These are phyloP conservation scores for Verticillium tricorpus DNA, from an alignment of 2,329 filamentous ascomycete genomes.

Conservation along the genomic window DNA sequence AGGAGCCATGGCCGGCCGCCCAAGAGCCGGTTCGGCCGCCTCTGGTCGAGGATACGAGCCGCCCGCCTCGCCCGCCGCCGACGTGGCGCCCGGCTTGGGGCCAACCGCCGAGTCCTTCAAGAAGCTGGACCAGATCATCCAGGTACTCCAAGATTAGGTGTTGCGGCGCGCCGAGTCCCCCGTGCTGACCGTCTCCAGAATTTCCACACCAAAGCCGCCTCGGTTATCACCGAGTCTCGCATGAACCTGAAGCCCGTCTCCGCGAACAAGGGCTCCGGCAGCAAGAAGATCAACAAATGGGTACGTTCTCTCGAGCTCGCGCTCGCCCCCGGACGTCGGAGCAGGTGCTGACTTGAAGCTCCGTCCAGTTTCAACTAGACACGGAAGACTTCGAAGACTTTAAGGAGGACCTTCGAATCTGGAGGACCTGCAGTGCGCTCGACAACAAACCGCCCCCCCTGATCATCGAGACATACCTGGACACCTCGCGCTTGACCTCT, in stretches of 20 bases:
- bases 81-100: conserved; percentile 35
- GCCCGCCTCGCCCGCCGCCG: conserved; percentile 43
- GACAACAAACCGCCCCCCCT: conserved; percentile 76
- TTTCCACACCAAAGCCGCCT: conserved; percentile 82
- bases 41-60: conserved; percentile 29
- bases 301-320: conserved; percentile 43
- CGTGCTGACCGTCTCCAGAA: conserved; percentile 54
- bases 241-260: conserved; percentile 61
- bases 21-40: conserved; percentile 39
- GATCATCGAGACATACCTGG: conserved; percentile 86
- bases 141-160: conserved; percentile 47
- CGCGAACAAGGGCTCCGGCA: conserved; percentile 38
- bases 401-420: conserved; percentile 71
- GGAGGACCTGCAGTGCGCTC: conserved; percentile 75
- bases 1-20: conserved; percentile 32
- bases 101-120: conserved; percentile 63
- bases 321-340: background rate
- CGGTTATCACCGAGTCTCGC: conserved; percentile 77
- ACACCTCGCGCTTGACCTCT: conserved; percentile 71
- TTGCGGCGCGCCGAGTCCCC: background rate
- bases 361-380: conserved; percentile 81
- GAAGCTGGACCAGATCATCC: conserved; percentile 90
- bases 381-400: conserved; percentile 90
- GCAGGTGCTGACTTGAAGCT: background rate
- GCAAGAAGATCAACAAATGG: conserved; percentile 76